Evolutionary conservation across 306 rosid genomes (phyloP).

Genomic region (Pueraria montana): DNA sequence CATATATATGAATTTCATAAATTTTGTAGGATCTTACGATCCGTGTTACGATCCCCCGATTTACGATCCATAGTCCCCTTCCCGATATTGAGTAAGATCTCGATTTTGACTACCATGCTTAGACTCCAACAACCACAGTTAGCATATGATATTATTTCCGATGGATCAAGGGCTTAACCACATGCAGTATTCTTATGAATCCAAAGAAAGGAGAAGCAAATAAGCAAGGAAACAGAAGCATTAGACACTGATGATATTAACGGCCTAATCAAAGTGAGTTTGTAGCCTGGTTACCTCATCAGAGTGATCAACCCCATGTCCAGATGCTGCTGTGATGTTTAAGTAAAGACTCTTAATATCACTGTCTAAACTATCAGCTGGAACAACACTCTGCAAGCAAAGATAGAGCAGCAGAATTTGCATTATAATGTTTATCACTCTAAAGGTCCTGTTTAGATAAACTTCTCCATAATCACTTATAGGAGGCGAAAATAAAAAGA

Average conservation of each 20-base stretch:
- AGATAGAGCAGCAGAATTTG: constrained; percentile 33
- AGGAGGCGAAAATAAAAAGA: no score
- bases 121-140: constrained; percentile 19
- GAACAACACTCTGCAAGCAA: constrained; percentile 66
- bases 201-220: neutral
- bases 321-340: constrained; percentile 54
- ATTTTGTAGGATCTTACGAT: no score
- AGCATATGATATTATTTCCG: constrained; percentile 11
- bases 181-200: neutral
- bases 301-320: constrained; percentile 51
- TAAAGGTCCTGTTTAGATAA: neutral
- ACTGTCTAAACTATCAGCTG: constrained; percentile 52
- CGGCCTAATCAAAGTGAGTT: neutral
- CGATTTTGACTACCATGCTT: no score
- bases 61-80: no score
- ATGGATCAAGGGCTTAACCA: neutral
- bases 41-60: no score
- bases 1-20: no score
- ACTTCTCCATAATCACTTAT: neutral
- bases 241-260: constrained; percentile 1
- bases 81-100: no score
- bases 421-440: constrained; percentile 25
- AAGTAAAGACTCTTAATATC: constrained; percentile 66
- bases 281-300: constrained; percentile 53
- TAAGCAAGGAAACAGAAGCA: neutral